These are phyloP conservation scores for Alternaria consortialis DNA, from an alignment of 2,329 filamentous ascomycete genomes.

Conservation along the genomic window DNA sequence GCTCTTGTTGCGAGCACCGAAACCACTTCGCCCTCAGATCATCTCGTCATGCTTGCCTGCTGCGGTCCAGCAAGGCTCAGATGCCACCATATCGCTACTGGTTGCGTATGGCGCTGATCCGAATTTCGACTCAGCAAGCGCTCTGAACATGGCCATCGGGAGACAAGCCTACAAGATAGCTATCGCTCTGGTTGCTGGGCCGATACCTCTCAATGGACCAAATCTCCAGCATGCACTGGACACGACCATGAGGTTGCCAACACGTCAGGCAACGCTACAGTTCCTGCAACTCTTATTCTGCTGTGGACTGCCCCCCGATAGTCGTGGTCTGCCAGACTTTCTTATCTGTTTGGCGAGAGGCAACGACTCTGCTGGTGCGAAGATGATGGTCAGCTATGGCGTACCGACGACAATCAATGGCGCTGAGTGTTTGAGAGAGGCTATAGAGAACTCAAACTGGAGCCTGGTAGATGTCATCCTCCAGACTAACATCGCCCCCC, in stretches of 20 bases:
- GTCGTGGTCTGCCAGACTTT: conserved; percentile 38
- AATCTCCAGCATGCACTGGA: conserved; percentile 44
- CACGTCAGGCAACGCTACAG: conserved; percentile 36
- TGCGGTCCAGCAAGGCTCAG: conserved; percentile 45
- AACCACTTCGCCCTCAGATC: conserved; percentile 40
- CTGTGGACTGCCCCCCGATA: conserved; percentile 43
- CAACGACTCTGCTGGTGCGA: conserved; percentile 41
- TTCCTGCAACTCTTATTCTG: conserved; percentile 47
- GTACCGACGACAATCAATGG: conserved; percentile 41
- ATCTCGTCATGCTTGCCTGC: conserved; percentile 45
- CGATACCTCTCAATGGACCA: conserved; percentile 29
- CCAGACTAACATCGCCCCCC: conserved; percentile 30
- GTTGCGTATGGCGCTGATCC: conserved; percentile 47
- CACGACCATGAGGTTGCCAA: conserved; percentile 40
- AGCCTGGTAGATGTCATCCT: conserved; percentile 38
- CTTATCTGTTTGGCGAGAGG: conserved; percentile 41
- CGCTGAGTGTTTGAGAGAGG: conserved; percentile 41
- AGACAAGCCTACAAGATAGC: conserved; percentile 41
- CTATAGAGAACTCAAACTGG: conserved; percentile 43
- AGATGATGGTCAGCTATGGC: conserved; percentile 43
- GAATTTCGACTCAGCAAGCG: conserved; percentile 46
- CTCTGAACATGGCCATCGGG: conserved; percentile 44
- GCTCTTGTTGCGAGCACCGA: conserved; percentile 45
- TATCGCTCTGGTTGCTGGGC: conserved; percentile 40
- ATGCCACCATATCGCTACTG: conserved; percentile 39